Percentiles rank a stretch among this genome's conserved stretches.
Conservation (phyloP, 495 filamentous ascomycete species). For the Annulohypoxylon stygium region DNA sequence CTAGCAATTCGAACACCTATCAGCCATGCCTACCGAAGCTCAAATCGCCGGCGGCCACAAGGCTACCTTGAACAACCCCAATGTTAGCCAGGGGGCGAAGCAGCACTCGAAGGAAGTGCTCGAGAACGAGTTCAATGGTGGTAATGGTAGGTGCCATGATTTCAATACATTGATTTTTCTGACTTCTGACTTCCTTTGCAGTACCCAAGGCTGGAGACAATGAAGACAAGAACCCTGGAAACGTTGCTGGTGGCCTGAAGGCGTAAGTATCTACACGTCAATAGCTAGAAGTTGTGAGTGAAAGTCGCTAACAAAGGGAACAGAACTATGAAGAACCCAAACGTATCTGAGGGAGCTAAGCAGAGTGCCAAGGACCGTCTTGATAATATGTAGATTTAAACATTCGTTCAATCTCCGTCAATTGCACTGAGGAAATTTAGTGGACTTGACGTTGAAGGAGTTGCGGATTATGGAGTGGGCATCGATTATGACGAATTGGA, state of each 20-base stretch:
- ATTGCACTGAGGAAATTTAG: background rate
- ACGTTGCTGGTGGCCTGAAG: conserved; percentile 60
- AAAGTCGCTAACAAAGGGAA: background rate
- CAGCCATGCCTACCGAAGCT: conserved; percentile 52
- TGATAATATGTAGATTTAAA: conserved; percentile 48
- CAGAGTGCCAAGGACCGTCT: conserved; percentile 58
- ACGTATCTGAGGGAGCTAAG: conserved; percentile 59
- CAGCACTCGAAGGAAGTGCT: conserved; percentile 58
- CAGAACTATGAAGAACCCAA: conserved; percentile 60
- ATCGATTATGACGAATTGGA: background rate
- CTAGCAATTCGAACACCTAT: background rate
- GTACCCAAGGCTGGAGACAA: conserved; percentile 46
- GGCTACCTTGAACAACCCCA: conserved; percentile 64
- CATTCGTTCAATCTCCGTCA: background rate
- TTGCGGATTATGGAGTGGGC: background rate
- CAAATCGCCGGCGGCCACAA: conserved; percentile 63
- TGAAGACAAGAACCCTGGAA: conserved; percentile 58
- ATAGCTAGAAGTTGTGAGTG: too few species aligned
- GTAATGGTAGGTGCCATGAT: conserved; percentile 45
- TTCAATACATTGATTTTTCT: background rate
- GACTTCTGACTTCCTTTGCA: conserved; percentile 18
- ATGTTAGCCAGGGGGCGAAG: conserved; percentile 54
- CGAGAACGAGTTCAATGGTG: conserved; percentile 58
- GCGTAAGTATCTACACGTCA: conserved; percentile 49
- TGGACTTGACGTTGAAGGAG: background rate